Evolutionary conservation across 805 yeast genomes (phyloP), one percentile per base, ranked within the genome.

Genomic region (Metschnikowia kofuensis): DNA sequence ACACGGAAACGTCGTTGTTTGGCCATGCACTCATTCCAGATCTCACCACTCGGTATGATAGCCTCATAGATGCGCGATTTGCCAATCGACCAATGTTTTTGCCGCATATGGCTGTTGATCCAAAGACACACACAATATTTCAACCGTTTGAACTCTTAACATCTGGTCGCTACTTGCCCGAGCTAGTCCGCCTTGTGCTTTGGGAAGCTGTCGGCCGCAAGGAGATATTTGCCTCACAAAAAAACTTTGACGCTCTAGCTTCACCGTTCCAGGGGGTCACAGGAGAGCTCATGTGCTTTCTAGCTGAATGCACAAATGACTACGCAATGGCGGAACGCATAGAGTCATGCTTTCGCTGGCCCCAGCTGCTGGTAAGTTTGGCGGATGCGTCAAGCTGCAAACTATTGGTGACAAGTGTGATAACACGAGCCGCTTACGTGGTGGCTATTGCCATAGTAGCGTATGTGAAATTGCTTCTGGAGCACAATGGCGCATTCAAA

Each of bases 101-200:
- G 43, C 65, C 67, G 38, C 68, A 65, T 52, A 69, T 74, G 70
- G 44, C 55, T 11, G 50, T 54, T 9, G 67, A 63, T 46, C 62
- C 63, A 5, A 36, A 52, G 15, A 62, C 60, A 5, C 49, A 55
- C 35, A 46, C 59, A 12, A 61, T 79, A 10, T 78, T 77, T 56
- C 85, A 81, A 59, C 87, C 87, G 1, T 62, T 76, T 30, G 87
- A 82, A 59, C 65, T 77, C 50, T 61, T 80, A 63, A 71, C 82
- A 30, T 67, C 81, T 27, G 85, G 85, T 1, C 64, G 86, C 51
- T 79, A 80, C 60, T 62, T 82, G 37, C 78, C 82, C 32, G 87
- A 82, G 58, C 55, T 80, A 45, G 58, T 78, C 6, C 64, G 86
- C 40, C 58, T 77, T 41, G 72, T 71, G 4, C 42, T 78, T 36